Evolutionary conservation across 345 rosid species (phyloP).

Genomic region (Excoecaria agallocha): DNA sequence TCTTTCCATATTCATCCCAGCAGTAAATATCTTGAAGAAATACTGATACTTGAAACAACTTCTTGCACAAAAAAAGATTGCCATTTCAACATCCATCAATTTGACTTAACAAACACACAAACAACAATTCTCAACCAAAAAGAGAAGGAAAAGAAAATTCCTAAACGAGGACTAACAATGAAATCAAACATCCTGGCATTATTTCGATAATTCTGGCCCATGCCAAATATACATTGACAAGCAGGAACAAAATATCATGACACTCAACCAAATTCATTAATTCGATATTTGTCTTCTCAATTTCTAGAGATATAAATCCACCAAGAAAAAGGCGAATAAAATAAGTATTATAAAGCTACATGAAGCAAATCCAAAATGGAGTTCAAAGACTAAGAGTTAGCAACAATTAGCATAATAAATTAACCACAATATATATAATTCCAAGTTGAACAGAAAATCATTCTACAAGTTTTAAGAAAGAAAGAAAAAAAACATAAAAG

Average conservation of each 20-base stretch:
- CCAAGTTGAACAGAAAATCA: too few species aligned
- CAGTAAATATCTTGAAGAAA: background rate
- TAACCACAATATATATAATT: too few species aligned
- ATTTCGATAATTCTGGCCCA: background rate
- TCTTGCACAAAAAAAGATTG: background rate
- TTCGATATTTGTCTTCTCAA: too few species aligned
- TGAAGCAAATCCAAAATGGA: background rate
- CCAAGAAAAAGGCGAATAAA: background rate
- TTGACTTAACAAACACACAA: background rate
- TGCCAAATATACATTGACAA: background rate
- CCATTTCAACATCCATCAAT: background rate
- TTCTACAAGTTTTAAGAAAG: background rate
- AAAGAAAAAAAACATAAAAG: background rate
- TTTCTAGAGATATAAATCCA: background rate
- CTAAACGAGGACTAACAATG: background rate
- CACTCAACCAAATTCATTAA: background rate
- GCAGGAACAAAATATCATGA: background rate
- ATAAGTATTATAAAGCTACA: too few species aligned
- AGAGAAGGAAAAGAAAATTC: background rate
- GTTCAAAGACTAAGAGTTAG: background rate
- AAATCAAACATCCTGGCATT: background rate
- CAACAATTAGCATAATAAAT: too few species aligned
- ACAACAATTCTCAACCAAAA: background rate
- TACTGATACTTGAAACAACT: background rate
- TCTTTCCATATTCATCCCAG: background rate